A percentile compares a stretch with the other conserved stretches of the same genome.
Conservation (phyloP, 257 asterid genomes). For the Ehretia macrophylla region DNA sequence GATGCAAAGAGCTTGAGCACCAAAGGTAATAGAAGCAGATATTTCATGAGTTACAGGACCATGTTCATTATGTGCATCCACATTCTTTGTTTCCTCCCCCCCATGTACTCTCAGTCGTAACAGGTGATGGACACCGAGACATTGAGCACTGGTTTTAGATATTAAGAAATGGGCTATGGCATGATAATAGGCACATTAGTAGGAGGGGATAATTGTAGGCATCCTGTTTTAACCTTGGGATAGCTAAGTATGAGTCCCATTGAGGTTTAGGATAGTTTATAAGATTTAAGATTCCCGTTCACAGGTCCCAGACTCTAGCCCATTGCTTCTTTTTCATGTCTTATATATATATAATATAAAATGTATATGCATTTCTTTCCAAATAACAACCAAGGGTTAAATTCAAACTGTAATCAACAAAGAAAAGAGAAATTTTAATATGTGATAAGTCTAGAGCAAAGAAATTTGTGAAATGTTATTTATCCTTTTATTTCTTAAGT, state of each 20-base stretch:
- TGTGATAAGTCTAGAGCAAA: too few relatives aligned
- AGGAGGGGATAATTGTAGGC: neutral
- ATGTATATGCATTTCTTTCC: neutral
- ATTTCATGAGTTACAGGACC: slow-evolving; percentile 16
- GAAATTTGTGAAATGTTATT: too few relatives aligned
- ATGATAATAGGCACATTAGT: too few relatives aligned
- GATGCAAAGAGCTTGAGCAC: slow-evolving; percentile 86
- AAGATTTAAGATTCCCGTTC: too few relatives aligned
- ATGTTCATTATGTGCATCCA: slow-evolving; percentile 14
- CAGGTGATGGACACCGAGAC: neutral
- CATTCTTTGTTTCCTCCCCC: slow-evolving; percentile 3
- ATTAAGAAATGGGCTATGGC: too few relatives aligned
- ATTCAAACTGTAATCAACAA: too few relatives aligned
- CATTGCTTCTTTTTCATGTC: neutral
- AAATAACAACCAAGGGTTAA: neutral
- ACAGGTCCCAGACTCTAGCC: too few relatives aligned
- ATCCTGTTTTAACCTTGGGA: neutral
- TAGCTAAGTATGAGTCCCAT: neutral
- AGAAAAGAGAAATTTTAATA: too few relatives aligned
- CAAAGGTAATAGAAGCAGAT: slow-evolving; percentile 60
- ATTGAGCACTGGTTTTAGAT: neutral
- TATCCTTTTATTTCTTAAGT: too few relatives aligned
- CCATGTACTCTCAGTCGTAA: neutral
- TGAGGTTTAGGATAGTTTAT: neutral
- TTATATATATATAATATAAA: too few relatives aligned